Evolutionary conservation across 140 eudicot genomes (phyloP).

Genomic region (Eryngium alpinum): DNA sequence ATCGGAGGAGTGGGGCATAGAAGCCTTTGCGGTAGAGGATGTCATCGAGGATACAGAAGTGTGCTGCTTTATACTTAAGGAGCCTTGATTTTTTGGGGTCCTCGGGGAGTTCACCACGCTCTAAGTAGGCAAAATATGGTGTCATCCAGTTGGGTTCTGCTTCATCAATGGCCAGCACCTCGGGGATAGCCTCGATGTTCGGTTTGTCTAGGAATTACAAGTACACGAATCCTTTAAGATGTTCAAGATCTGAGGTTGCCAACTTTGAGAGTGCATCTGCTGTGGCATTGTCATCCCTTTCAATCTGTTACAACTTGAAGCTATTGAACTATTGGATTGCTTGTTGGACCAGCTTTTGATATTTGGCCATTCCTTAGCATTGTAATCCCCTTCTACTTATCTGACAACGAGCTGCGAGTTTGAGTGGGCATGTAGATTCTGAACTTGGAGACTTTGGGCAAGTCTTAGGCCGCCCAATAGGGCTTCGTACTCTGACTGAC

Average conservation of each 20-base stretch:
- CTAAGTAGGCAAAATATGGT: background rate
- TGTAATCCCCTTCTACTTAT: background rate
- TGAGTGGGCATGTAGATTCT: background rate
- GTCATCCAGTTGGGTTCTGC: background rate
- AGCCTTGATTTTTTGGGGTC: background rate
- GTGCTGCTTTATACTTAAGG: background rate
- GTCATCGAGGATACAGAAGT: background rate
- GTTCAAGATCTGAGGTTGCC: background rate
- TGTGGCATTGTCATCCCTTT: background rate
- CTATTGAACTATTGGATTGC: too few relatives aligned
- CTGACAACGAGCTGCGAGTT: background rate
- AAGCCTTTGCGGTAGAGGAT: background rate
- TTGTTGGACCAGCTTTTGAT: background rate
- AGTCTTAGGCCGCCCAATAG: background rate
- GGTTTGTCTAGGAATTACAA: background rate
- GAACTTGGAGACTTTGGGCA: background rate
- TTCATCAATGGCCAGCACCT: too few relatives aligned
- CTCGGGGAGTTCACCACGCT: background rate
- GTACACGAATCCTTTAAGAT: background rate
- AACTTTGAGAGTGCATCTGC: background rate
- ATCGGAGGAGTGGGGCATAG: background rate
- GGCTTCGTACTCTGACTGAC: background rate
- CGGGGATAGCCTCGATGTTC: background rate
- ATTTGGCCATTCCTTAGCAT: slow-evolving; percentile 1
- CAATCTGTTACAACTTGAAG: background rate